Conservation (phyloP, 2,329 filamentous ascomycete genomes). For the Grosmannia clavigera region DNA sequence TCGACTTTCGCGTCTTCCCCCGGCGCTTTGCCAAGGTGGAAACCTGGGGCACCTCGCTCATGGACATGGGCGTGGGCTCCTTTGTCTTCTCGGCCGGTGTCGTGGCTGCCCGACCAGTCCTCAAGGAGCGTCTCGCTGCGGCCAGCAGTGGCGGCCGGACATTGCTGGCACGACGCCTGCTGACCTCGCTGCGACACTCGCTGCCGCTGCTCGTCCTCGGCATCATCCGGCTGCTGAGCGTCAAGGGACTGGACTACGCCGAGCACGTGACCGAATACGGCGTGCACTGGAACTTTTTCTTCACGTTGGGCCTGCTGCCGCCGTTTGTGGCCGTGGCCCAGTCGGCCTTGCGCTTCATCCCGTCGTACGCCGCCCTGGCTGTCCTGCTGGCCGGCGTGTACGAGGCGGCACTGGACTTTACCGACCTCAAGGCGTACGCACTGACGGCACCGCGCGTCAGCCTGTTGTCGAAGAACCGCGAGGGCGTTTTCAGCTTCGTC, state of each 20-base stretch:
- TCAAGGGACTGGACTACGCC: constrained; percentile 90
- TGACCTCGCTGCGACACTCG: constrained; percentile 63
- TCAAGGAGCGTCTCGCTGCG: constrained; percentile 50
- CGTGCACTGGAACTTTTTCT: constrained; percentile 99
- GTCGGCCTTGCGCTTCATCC: constrained; percentile 53
- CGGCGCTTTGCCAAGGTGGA: constrained; percentile 94
- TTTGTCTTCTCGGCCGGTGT: constrained; percentile 93
- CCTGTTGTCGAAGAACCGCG: constrained; percentile 78
- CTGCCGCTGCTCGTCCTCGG: constrained; percentile 73
- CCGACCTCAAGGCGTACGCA: constrained; percentile 69
- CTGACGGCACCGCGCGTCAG: constrained; percentile 68
- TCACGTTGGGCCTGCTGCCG: constrained; percentile 78
- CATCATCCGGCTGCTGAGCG: constrained; percentile 67
- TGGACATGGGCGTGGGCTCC: constrained; percentile 94
- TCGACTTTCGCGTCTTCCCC: constrained; percentile 89
- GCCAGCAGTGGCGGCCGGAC: constrained; percentile 22
- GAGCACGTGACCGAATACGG: constrained; percentile 97
- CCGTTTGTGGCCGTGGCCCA: constrained; percentile 82
- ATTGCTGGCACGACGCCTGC: constrained; percentile 44
- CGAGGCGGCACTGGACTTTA: constrained; percentile 63
- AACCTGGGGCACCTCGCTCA: constrained; percentile 98
- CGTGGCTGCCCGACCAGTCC: constrained; percentile 70
- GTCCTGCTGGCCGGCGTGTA: constrained; percentile 58
- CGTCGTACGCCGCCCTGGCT: constrained; percentile 66
- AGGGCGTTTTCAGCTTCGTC: constrained; percentile 88